Evolutionary conservation across 352 stramenopile genomes (phyloP).

Genomic region (Pythium grandisporangium): DNA sequence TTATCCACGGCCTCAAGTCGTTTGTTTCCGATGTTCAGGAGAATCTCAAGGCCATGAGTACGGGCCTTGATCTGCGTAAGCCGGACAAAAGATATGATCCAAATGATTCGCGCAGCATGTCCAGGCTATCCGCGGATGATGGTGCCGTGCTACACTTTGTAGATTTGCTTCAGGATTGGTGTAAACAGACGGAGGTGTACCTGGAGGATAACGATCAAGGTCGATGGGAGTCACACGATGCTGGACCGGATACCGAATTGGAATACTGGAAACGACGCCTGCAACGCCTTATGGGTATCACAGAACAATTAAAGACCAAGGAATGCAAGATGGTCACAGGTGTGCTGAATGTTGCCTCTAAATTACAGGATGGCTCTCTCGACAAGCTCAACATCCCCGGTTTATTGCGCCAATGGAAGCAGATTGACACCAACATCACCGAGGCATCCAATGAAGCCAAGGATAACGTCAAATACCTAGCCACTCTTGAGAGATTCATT

Average conservation of each 20-base stretch:
- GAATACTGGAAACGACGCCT: conserved; percentile 84
- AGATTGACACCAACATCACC: conserved; percentile 85
- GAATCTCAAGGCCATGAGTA: conserved; percentile 85
- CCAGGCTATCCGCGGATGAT: conserved; percentile 57
- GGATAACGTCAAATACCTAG: conserved; percentile 83
- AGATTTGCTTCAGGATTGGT: conserved; percentile 86
- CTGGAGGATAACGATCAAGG: conserved; percentile 78
- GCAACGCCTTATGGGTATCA: conserved; percentile 82
- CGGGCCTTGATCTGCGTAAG: conserved; percentile 81
- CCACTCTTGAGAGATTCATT: conserved; percentile 80
- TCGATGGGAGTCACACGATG: conserved; percentile 74
- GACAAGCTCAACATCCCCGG: conserved; percentile 54
- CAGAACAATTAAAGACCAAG: conserved; percentile 84
- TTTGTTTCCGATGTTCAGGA: conserved; percentile 85
- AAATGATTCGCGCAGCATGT: conserved; percentile 59
- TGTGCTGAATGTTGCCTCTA: conserved; percentile 75
- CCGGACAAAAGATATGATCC: conserved; percentile 77
- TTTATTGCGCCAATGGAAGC: conserved; percentile 76
- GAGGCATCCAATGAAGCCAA: conserved; percentile 80
- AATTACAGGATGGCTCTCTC: conserved; percentile 51
- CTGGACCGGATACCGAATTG: conserved; percentile 70
- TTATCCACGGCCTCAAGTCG: conserved; percentile 67
- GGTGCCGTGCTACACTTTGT: conserved; percentile 73
- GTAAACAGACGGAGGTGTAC: conserved; percentile 79
- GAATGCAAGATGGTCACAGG: conserved; percentile 84